phyloP scores from a whole-genome alignment of 2,329 filamentous ascomycete genomes.

The Domatiomyces catenatus region DNA sequence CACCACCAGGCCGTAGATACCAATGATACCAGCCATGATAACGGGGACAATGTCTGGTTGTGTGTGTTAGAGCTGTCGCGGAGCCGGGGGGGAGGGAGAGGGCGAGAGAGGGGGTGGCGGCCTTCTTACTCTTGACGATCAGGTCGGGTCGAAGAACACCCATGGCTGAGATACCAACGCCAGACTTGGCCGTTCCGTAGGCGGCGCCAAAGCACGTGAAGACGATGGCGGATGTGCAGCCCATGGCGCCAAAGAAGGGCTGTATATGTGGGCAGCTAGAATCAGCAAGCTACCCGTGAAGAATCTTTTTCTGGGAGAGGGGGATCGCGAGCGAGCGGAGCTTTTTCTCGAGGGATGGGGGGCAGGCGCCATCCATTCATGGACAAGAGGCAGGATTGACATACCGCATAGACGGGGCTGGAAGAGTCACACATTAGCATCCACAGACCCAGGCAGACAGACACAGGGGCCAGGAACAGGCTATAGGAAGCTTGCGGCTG shows the following conservation, averaged over 20 bases:
- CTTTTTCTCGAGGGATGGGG: background rate
- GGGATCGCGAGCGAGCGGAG: background rate
- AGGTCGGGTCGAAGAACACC: constrained; percentile 94
- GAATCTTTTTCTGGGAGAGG: background rate
- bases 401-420: constrained; percentile 98
- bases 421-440: constrained; percentile 30
- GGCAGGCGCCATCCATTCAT: background rate
- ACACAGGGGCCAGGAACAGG: background rate
- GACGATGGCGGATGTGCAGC: constrained; percentile 85
- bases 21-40: constrained; percentile 84
- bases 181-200: constrained; percentile 97
- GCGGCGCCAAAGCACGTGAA: constrained; percentile 94
- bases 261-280: constrained; percentile 23
- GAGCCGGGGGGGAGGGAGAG: background rate
- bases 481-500: constrained; percentile 5
- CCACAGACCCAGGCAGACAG: constrained; percentile 2
- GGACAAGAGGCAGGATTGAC: constrained; percentile 31
- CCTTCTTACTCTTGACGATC: constrained; percentile 88
- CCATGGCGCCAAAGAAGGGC: constrained; percentile 96
- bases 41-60: constrained; percentile 12
- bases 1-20: constrained; percentile 89
- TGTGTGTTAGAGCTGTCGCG: background rate
- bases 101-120: background rate
- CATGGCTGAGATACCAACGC: constrained; percentile 96
- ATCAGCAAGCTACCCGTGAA: constrained; percentile 18